Evolutionary conservation across 2,329 filamentous ascomycete genomes (phyloP), one percentile per base, ranked within the genome.

Genomic region (Colletotrichum sp.): DNA sequence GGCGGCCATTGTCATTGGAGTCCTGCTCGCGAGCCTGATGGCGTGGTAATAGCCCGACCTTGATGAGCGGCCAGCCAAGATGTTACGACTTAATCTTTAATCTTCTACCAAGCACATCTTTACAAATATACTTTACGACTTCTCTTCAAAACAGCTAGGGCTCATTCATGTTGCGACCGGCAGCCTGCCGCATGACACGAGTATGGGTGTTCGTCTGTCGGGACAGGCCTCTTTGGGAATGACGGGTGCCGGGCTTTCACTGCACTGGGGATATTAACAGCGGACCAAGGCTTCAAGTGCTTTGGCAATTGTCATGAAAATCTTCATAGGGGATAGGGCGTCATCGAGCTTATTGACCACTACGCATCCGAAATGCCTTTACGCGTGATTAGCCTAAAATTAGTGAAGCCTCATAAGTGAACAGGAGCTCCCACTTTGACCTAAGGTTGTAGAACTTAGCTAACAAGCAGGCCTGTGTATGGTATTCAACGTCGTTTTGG

Each of bases 11-110:
- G 64, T 64, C 2, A 59, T 73, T 25, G 73, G 73, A 2, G 27
- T 72, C 19, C 32, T 75, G 64, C 73, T 75, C 3, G 73, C 73
- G 16, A 75, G 73, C 32, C 32, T 75, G 9, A 61, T 68, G 22
- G 64, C 52, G 34, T 75, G 70, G 73, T 75, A 36, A 69, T 16
- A 19, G 30, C 34, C n/a, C 12, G 34, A n/a, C 34, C n/a, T 39
- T 27, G 30, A 64, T 36, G 61, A 64, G 59, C 59, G 16, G 13
- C 28, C 11, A 61, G 59, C 59, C 28, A 61, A 34, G 34, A 64
- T 63, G 61, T 64, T 36, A 64, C 61, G 61, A 64, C 61, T 16
- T 64, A 28, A 64, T 64, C 22, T 28, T 64, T 44, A 44, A 64
- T 44, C 30, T 27, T 64, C 61, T 44, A 64, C 22, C 61, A 19